Conservation (phyloP, 2,329 filamentous ascomycete genomes). For the Zasmidium angulare region DNA sequence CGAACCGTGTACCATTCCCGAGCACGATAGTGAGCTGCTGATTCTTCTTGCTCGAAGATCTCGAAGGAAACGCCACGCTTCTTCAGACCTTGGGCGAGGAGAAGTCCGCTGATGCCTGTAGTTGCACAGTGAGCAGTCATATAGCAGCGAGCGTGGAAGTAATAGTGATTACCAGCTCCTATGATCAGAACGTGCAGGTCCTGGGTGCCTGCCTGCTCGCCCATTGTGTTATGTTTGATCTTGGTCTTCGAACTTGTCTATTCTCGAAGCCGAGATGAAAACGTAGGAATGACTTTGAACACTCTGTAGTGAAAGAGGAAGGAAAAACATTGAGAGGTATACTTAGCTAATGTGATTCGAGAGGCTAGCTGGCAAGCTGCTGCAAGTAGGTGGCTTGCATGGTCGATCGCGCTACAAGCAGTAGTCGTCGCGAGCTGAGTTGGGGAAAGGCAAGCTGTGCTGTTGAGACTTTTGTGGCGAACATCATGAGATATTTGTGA, state of each 20-base stretch:
- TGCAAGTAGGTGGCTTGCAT: neutral
- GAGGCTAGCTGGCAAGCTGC: neutral
- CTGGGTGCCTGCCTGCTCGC: neutral
- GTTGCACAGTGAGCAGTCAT: neutral
- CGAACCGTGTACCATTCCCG: constrained; percentile 18
- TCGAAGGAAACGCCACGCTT: constrained; percentile 20
- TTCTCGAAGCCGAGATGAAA: too few relatives aligned
- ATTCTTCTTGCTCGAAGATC: constrained; percentile 21
- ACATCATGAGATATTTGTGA: too few relatives aligned
- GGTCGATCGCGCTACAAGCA: neutral
- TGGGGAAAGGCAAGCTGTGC: too few relatives aligned
- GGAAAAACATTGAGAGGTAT: neutral
- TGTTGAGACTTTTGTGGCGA: too few relatives aligned
- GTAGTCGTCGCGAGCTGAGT: too few relatives aligned
- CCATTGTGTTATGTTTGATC: too few relatives aligned
- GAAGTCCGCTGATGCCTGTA: constrained; percentile 17
- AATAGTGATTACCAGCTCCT: constrained; percentile 12
- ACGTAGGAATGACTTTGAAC: too few relatives aligned
- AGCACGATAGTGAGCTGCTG: constrained; percentile 13
- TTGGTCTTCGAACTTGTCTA: too few relatives aligned
- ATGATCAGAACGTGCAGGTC: constrained; percentile 19
- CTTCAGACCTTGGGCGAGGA: constrained; percentile 24
- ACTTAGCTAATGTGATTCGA: neutral
- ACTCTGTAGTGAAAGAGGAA: neutral
- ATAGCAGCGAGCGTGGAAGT: neutral